Evolutionary conservation across 2,329 filamentous ascomycete species (phyloP).

Genomic region (Colletotrichum lupini): DNA sequence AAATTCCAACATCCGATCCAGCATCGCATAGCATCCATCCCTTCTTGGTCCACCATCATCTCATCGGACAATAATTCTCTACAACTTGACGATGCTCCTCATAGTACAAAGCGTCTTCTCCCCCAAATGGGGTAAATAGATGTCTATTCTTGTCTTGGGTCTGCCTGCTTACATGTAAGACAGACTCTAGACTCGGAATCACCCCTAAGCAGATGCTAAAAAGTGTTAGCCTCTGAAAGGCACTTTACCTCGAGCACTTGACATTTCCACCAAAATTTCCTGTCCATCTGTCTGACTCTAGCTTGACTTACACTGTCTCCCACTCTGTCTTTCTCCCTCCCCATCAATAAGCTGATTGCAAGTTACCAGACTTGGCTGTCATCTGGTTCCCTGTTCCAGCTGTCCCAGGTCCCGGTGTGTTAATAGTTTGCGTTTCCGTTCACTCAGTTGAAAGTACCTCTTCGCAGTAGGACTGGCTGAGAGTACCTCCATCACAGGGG

Average conservation of each 20-base stretch:
- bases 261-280: not conserved
- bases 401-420: not conserved
- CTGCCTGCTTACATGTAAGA: not conserved
- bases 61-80: not conserved
- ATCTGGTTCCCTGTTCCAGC: conserved; percentile 4
- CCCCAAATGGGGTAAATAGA: not conserved
- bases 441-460: not conserved
- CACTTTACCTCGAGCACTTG: not conserved
- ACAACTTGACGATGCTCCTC: not conserved
- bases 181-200: not conserved
- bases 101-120: not conserved
- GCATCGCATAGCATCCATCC: not conserved
- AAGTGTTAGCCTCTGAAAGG: not conserved
- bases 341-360: not conserved
- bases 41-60: too few species aligned
- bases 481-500: not conserved
- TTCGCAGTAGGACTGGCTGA: not conserved
- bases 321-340: not conserved
- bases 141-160: not conserved
- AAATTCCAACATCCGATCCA: not conserved
- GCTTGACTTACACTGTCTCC: not conserved
- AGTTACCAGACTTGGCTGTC: not conserved
- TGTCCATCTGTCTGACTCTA: not conserved
- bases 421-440: conserved; percentile 2
- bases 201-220: not conserved